These are phyloP conservation scores for Kuraishia cidri DNA, from an alignment of 805 yeast species.

Conservation along the genomic window DNA sequence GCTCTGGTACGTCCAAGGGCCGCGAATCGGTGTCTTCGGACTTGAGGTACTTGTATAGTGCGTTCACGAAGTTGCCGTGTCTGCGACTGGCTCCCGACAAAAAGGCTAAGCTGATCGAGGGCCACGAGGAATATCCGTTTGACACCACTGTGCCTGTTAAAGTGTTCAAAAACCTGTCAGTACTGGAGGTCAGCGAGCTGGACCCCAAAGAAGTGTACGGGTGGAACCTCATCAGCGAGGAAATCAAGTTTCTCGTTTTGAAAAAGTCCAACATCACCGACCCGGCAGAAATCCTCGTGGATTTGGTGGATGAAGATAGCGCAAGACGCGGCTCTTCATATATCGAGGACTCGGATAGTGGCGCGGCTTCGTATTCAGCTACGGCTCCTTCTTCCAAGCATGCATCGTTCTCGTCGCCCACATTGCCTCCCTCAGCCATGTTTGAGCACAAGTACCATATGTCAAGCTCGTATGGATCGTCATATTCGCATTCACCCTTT, in stretches of 20 bases:
- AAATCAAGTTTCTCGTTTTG: conserved; percentile 43
- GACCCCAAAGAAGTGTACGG: conserved; percentile 62
- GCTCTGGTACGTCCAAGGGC: conserved; percentile 7
- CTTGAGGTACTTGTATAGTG: conserved; percentile 46
- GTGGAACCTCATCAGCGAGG: conserved; percentile 50
- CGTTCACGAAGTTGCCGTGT: conserved; percentile 60
- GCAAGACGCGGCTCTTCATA: conserved; percentile 17
- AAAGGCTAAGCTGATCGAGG: conserved; percentile 45
- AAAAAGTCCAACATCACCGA: conserved; percentile 40
- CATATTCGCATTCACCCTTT: too few species aligned
- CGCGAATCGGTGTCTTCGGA: conserved; percentile 26
- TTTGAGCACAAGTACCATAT: too few species aligned
- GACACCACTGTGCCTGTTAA: conserved; percentile 61
- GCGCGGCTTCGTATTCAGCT: conserved; percentile 7
- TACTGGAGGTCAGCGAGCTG: conserved; percentile 48
- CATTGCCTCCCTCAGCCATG: conserved; percentile 6
- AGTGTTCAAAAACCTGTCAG: conserved; percentile 53
- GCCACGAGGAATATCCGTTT: conserved; percentile 64
- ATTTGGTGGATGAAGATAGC: conserved; percentile 43
- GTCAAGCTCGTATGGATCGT: too few species aligned
- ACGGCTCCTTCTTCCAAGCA: too few species aligned
- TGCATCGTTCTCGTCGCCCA: conserved; percentile 5
- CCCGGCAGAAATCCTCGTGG: conserved; percentile 41
- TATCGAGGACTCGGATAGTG: too few species aligned
- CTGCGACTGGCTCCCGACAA: conserved; percentile 51